Evolutionary conservation across 2,329 filamentous ascomycete genomes (phyloP), one percentile per base, ranked within the genome.

Genomic region (Penicillium capsulatum): DNA sequence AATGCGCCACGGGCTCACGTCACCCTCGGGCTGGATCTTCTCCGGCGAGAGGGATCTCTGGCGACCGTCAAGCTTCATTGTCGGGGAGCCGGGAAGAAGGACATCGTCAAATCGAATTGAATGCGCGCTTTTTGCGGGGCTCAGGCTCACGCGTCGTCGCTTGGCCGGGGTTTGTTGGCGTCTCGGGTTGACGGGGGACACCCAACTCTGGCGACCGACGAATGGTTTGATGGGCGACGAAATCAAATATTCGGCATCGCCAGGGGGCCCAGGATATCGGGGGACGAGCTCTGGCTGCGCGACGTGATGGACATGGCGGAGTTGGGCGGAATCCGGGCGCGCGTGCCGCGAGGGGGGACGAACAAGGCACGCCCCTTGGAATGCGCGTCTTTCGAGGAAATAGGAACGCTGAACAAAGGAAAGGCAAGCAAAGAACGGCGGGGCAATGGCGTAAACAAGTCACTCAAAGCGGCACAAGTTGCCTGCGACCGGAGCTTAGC

Each of bases 1-100:
- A 41, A 72, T 71, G 39, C 68, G 65, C 69, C 69, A 72, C 17
- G 69, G 69, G 47, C 68, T 72, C 10, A 66, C 52, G 53, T 68
- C 68, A 6, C 60, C 63, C 7, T 66, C 65, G 8, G 57, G 50
- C 30, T 58, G 57, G 2, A 54, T 40, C 31, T 67, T 69, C n/a
- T 63, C 58, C 9, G 66, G 66, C 10, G 66, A 69, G 22, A 61
- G 36, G 4, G 63, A 59, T 28, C 53, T 40, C 31, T 58, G 51
- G 32, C 50, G 47, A 44, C 55, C 50, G 45, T 51, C 53, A 2
- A 61, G 26, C 17, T 61, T 61, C 51, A 50, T 59, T 15, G 54
- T 50, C 3, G 66, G 65, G 3, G 64, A 64, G 4, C 58, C 59
- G 13, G 66, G 65, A n/a, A 69, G 57, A 27, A 69, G 31, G 28